Conservation (phyloP, 2,329 filamentous ascomycete species). For the Dactylonectria estremocensis region DNA sequence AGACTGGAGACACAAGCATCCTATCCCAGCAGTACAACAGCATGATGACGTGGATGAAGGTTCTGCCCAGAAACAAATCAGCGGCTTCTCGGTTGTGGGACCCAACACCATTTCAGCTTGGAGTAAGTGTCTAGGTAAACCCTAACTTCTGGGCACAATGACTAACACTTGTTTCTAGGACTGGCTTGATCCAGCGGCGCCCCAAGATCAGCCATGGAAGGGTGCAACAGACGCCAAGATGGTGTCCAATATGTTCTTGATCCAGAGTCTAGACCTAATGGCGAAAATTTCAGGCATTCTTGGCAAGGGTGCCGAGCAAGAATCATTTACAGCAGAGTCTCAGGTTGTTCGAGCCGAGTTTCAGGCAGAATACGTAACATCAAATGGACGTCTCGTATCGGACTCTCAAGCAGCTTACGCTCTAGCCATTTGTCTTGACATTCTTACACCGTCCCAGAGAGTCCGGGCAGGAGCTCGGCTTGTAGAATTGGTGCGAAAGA, state of each 20-base stretch:
- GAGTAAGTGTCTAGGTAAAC: conserved; percentile 30
- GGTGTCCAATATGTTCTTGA: conserved; percentile 64
- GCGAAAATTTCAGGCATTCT: conserved; percentile 54
- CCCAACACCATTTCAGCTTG: conserved; percentile 36
- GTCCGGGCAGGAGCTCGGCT: conserved; percentile 33
- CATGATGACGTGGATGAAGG: conserved; percentile 58
- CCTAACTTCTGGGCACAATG: conserved; percentile 46
- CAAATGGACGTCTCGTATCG: conserved; percentile 39
- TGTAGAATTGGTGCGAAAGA: conserved; percentile 35
- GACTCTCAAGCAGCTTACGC: conserved; percentile 45
- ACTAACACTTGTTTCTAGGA: conserved; percentile 59
- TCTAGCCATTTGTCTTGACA: conserved; percentile 41
- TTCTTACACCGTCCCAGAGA: conserved; percentile 26
- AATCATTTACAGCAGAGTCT: conserved; percentile 14
- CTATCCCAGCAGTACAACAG: conserved; percentile 57
- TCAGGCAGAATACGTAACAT: conserved; percentile 40
- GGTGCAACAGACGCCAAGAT: conserved; percentile 58
- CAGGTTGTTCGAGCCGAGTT: conserved; percentile 34
- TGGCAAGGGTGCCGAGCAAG: conserved; percentile 38
- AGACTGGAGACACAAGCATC: conserved; percentile 56
- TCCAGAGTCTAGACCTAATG: conserved; percentile 58
- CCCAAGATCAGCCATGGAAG: conserved; percentile 55
- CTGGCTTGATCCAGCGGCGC: conserved; percentile 65
- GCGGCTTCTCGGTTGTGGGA: conserved; percentile 55
- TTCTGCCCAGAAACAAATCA: conserved; percentile 51